A percentile compares a stretch with the other conserved stretches of the same genome.
These are phyloP conservation scores for Carex scoparia DNA, from an alignment of 176 grass and related monocot species.

Conservation along the genomic window DNA sequence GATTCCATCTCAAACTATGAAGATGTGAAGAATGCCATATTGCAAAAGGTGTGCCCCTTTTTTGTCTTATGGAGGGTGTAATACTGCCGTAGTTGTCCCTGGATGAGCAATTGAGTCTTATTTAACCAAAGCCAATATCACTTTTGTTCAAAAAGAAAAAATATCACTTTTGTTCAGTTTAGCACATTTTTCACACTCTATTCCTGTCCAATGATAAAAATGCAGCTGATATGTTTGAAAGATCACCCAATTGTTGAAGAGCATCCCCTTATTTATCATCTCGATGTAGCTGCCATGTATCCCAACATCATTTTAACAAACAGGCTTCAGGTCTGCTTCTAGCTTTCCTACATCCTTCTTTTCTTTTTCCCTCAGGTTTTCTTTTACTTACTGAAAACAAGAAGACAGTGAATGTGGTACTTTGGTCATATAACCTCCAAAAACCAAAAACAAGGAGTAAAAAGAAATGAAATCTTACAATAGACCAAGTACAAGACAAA, in stretches of 20 bases:
- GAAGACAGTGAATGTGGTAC: not conserved
- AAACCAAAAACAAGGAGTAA: not conserved
- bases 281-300: conserved; percentile 99
- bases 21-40: conserved; percentile 92
- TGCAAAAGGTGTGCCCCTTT: conserved; percentile 58
- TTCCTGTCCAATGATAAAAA: conserved; percentile 31
- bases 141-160: not conserved
- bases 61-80: conserved; percentile 24
- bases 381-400: not conserved
- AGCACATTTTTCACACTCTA: not conserved
- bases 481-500: not conserved
- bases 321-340: conserved; percentile 77
- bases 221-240: conserved; percentile 76
- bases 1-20: conserved; percentile 86
- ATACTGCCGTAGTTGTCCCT: not conserved
- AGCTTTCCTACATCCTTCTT: not conserved
- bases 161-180: conserved; percentile 5
- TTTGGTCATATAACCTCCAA: not conserved
- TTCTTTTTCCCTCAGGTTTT: not conserved
- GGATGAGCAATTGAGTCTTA: not conserved
- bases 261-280: conserved; percentile 94
- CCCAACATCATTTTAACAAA: conserved; percentile 99
- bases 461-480: not conserved
- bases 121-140: conserved; percentile 1
- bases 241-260: conserved; percentile 86